Conservation (phyloP, 495 filamentous ascomycete genomes). For the Xylaria bambusicola region DNA sequence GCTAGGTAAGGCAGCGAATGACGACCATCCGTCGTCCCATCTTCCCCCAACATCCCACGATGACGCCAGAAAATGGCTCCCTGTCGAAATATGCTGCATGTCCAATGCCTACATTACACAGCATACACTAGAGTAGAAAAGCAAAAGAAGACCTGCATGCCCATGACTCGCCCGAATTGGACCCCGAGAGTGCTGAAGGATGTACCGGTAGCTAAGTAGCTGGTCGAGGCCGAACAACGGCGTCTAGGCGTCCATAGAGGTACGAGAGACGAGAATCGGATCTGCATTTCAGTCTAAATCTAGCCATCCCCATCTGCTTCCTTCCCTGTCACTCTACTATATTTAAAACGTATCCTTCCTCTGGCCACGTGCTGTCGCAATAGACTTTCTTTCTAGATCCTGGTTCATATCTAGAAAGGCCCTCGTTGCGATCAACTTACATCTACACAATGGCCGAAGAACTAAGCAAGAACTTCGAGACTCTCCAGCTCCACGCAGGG, state of each 20-base stretch:
- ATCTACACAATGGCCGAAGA: slow-evolving; percentile 33
- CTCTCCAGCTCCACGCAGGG: slow-evolving; percentile 96
- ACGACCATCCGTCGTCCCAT: background rate
- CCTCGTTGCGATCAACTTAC: background rate
- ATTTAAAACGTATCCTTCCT: background rate
- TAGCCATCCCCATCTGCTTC: too few relatives aligned
- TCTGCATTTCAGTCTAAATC: too few relatives aligned
- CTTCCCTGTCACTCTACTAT: background rate
- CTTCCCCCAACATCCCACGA: slow-evolving; percentile 14
- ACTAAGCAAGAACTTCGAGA: slow-evolving; percentile 72
- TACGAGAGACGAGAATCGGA: too few relatives aligned
- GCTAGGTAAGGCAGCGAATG: background rate
- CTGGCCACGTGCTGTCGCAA: background rate
- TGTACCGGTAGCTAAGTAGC: background rate
- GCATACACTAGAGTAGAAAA: background rate
- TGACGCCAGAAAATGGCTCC: slow-evolving; percentile 16
- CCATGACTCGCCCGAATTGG: background rate
- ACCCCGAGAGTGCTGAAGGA: background rate
- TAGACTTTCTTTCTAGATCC: background rate
- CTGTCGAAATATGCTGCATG: slow-evolving; percentile 9
- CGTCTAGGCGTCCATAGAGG: too few relatives aligned
- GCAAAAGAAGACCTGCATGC: background rate
- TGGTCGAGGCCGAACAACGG: background rate
- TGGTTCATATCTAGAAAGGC: background rate
- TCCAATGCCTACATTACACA: too few relatives aligned